Base-by-base conservation (phyloP, 768 basidiomycete species). In the Kwoniella sp. region DNA sequence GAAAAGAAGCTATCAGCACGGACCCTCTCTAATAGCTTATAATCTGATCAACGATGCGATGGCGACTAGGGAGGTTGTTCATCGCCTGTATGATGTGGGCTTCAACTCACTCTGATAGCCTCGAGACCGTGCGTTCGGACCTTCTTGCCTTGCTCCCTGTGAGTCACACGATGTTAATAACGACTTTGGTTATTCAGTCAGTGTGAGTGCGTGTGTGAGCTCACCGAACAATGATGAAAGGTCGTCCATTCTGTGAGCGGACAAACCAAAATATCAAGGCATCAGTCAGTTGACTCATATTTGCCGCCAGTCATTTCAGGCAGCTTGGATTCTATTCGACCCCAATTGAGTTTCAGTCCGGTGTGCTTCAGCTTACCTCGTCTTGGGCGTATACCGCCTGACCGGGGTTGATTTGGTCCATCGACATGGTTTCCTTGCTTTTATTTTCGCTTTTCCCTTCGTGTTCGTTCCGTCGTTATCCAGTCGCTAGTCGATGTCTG, bases 111-210 rank as follows among this genome's bases (percentile, higher is more conserved):
- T 86, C 95, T 94, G 84, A 98, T 96, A 71, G 95, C 95, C 82
- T 94, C 92, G 67, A 89, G 80, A 57, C 95, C 95, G 83, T 98
- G 93, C 29, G 86, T 87, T 73, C 95, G 86, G 12, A 92, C 95
- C 85, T 93, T 96, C 84, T 82, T 95, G 61, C 84, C 88, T 81
- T 97, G 95, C 76, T 97, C 94, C 30, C 93, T 79, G 61, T n/a
- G 37, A 11, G 23, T 22, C 7, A 47, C 1, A 58, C 67, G 53
- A 74, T 62, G 9, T 28, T 50, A n/a, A 45, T 12, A 7, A 29
- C 31, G 58, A n/a, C n/a, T n/a, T n/a, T n/a, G n/a, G n/a, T n/a
- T n/a, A n/a, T n/a, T n/a, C n/a, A n/a, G n/a, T n/a, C n/a, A n/a
- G n/a, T n/a, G n/a, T n/a, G n/a, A n/a, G n/a, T n/a, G n/a, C n/a